Percentiles rank a stretch among this genome's conserved stretches.
Conservation (phyloP, 2,329 filamentous ascomycete genomes). For the Fonsecaea erecta region DNA sequence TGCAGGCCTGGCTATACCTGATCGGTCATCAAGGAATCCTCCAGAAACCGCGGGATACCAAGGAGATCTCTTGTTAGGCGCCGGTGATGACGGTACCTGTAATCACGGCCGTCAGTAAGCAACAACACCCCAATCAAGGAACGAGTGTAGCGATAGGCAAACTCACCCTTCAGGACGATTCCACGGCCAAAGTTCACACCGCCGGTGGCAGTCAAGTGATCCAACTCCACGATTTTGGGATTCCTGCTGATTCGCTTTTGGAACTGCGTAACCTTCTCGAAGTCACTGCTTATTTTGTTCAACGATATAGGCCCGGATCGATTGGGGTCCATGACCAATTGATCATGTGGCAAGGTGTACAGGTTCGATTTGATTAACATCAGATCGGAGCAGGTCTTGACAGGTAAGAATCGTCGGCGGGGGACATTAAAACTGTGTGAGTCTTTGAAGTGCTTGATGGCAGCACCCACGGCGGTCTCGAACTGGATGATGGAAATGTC, state of each 20-base stretch:
- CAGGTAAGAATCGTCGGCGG: constrained; percentile 94
- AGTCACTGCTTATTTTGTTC: constrained; percentile 98
- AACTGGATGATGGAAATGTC: constrained; percentile 97
- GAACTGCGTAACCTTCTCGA: constrained; percentile 96
- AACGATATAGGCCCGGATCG: constrained; percentile 95
- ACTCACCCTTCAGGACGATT: constrained; percentile 83
- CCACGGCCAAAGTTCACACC: constrained; percentile 95
- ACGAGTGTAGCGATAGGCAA: background rate
- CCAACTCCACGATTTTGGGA: constrained; percentile 56
- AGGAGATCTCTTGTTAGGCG: background rate
- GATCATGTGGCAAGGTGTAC: constrained; percentile 97
- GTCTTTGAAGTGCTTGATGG: constrained; percentile 98
- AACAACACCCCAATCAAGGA: background rate
- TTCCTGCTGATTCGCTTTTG: constrained; percentile 58
- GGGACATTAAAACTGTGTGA: constrained; percentile 99
- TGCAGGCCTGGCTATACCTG: constrained; percentile 19
- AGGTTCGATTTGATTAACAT: constrained; percentile 99
- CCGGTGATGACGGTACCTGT: constrained; percentile 83
- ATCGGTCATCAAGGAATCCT: constrained; percentile 8
- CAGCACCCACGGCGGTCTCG: constrained; percentile 96
- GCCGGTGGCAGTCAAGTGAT: constrained; percentile 94
- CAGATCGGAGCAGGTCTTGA: constrained; percentile 99
- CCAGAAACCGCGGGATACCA: constrained; percentile 3
- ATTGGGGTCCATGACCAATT: constrained; percentile 94
- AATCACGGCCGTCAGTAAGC: constrained; percentile 19